phyloP scores from a whole-genome alignment of 331 rosid species.

The Malus hybrid region DNA sequence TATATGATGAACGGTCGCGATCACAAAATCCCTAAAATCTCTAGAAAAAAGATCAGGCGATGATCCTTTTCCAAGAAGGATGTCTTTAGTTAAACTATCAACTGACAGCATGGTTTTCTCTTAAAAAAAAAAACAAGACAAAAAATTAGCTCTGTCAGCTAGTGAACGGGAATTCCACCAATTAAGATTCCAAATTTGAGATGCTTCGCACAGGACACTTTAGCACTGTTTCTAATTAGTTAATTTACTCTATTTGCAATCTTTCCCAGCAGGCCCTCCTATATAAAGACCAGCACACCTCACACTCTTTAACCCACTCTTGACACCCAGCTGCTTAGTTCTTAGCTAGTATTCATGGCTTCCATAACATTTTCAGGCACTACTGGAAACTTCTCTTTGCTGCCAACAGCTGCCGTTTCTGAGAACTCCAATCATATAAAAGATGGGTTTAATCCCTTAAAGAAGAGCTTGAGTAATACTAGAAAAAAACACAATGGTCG shows the following conservation, averaged over 20 bases:
- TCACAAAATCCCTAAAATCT: too few species aligned
- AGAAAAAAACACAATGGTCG: constrained; percentile 11
- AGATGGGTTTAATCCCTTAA: neutral
- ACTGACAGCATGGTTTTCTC: neutral
- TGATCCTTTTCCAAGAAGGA: neutral
- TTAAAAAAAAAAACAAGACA: too few species aligned
- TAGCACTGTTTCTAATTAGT: neutral
- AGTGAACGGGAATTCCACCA: constrained; percentile 49
- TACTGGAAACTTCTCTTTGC: constrained; percentile 17
- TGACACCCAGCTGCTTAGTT: neutral
- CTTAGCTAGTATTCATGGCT: constrained; percentile 28
- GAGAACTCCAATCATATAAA: neutral
- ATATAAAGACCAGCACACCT: constrained; percentile 21
- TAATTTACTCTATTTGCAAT: neutral
- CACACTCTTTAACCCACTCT: neutral
- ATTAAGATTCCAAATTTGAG: constrained; percentile 41
- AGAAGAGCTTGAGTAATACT: neutral
- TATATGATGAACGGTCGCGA: accelerated
- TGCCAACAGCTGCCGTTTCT: constrained; percentile 16
- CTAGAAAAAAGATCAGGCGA: accelerated
- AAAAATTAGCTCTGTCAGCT: constrained; percentile 23
- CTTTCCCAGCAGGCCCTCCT: constrained; percentile 7
- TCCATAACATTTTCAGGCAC: constrained; percentile 13
- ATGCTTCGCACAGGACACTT: neutral
- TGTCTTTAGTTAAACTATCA: neutral